Evolutionary conservation across 2,329 filamentous ascomycete species (phyloP), one percentile per base, ranked within the genome.

Genomic region (Alternaria arbusti): DNA sequence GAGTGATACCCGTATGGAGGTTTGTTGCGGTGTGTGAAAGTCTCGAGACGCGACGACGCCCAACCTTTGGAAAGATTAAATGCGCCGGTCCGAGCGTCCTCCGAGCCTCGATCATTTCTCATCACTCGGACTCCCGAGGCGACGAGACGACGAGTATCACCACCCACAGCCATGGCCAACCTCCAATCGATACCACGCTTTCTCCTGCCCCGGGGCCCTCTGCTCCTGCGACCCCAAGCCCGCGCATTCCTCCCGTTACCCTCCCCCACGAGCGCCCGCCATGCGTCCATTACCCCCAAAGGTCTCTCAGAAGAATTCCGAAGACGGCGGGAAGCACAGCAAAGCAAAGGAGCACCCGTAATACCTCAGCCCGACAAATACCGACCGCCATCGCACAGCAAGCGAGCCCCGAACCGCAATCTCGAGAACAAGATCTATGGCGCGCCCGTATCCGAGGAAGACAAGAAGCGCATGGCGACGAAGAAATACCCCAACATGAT

Each of bases 401-500:
- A 91, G 22, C 86, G 91, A 7, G 86, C 93, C 30, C 85, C 87
- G 58, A 84, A 86, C 65, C 80, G 80, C 62, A 85, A 86, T 68
- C 80, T 81, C 56, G 30, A 83, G 7, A 89, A 90, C 28, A 85
- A 86, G 72, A 88, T 90, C 79, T 97, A 96, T 77, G 94, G 93
- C 40, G 91, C 93, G 17, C 82, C 88, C 22, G 82, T 94, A 64
- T 89, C 88, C 15, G 83, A 86, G 20, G 86, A 89, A 55, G 91
- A 97, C 79, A 82, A 85, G 54, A 83, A 86, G 66, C 86, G 86
- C 64, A 93, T 93, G 83, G 86, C 84, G 69, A 87, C 82, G 68
- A 91, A 88, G 79, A 84, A 91, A 68, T 98, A 98, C 78, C 96
- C 96, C 1, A 90, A 94, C 72, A 90, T 96, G 86, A 94, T 97